These are phyloP conservation scores for Amesomyces nigricolor DNA, from an alignment of 2,329 filamentous ascomycete genomes.

Conservation along the genomic window DNA sequence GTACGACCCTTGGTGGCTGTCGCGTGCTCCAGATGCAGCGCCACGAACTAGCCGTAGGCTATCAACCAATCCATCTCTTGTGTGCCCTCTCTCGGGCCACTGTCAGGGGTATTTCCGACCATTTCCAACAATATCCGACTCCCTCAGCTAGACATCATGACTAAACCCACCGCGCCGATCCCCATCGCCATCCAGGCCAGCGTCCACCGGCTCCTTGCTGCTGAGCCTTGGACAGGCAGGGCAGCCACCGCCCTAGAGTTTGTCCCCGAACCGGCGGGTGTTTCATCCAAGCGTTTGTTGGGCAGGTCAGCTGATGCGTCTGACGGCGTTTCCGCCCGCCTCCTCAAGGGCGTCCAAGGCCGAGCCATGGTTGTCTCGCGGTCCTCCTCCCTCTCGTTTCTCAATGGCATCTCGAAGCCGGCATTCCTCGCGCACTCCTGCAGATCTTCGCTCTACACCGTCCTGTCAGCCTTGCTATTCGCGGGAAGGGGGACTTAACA, in stretches of 20 bases:
- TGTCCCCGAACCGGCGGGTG: neutral
- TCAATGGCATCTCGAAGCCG: slow-evolving; percentile 2
- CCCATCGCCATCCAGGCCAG: slow-evolving; percentile 25
- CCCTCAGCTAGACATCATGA: slow-evolving; percentile 29
- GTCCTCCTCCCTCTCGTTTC: neutral
- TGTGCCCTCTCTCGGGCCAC: neutral
- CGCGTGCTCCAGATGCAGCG: neutral
- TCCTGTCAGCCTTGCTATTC: slow-evolving; percentile 17
- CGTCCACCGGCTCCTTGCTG: slow-evolving; percentile 23
- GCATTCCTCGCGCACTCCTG: slow-evolving; percentile 31
- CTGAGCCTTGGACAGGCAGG: slow-evolving; percentile 11
- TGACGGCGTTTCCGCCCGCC: neutral
- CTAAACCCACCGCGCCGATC: slow-evolving; percentile 26
- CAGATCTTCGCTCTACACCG: slow-evolving; percentile 32
- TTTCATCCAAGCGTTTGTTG: neutral
- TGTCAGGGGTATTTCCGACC: neutral
- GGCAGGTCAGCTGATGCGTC: neutral
- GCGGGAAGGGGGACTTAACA: neutral
- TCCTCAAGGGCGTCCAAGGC: neutral
- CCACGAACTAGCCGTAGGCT: neutral
- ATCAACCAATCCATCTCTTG: neutral
- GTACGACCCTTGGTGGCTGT: neutral
- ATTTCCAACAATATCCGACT: neutral
- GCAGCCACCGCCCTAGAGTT: neutral
- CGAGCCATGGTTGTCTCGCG: neutral